phyloP scores from a whole-genome alignment of 1,139 yeast species.

The Pichiaceae sp. region DNA sequence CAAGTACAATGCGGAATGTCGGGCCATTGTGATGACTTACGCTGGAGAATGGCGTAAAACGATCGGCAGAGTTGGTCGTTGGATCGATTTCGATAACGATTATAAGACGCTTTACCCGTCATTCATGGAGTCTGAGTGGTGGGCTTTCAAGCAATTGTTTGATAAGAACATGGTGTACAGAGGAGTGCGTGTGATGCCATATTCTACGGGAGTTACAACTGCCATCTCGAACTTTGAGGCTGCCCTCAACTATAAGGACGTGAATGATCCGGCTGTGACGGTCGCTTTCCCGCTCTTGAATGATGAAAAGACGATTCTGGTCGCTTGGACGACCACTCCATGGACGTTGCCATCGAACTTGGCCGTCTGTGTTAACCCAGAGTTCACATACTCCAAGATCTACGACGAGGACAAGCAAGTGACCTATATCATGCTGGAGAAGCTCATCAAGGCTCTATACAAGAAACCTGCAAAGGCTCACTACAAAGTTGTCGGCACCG shows the following conservation, averaged over 20 bases:
- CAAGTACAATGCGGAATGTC: slow-evolving; percentile 89
- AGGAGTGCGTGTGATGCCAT: slow-evolving; percentile 97
- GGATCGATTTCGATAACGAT: slow-evolving; percentile 99
- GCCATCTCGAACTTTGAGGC: slow-evolving; percentile 97
- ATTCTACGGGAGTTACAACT: slow-evolving; percentile 94
- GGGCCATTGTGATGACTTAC: slow-evolving; percentile 94
- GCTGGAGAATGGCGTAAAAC: slow-evolving; percentile 92
- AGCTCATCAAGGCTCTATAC: slow-evolving; percentile 72
- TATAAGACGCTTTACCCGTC: slow-evolving; percentile 93
- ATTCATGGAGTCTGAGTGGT: slow-evolving; percentile 98
- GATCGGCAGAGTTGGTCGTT: slow-evolving; percentile 90
- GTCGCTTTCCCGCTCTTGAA: slow-evolving; percentile 76
- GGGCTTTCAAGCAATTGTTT: slow-evolving; percentile 89
- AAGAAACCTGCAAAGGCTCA: slow-evolving; percentile 92
- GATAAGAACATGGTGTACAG: slow-evolving; percentile 84
- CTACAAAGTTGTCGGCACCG: slow-evolving; percentile 69
- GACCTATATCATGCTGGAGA: slow-evolving; percentile 75
- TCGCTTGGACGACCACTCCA: slow-evolving; percentile 99
- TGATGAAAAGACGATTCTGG: slow-evolving; percentile 73
- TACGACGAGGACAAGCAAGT: slow-evolving; percentile 79
- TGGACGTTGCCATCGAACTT: slow-evolving; percentile 97
- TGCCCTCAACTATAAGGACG: slow-evolving; percentile 96
- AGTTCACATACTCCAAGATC: slow-evolving; percentile 85
- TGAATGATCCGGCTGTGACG: slow-evolving; percentile 93
- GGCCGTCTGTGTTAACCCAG: slow-evolving; percentile 86